phyloP scores from a whole-genome alignment of 805 yeast species.

The Candida pseudoglaebosa region DNA sequence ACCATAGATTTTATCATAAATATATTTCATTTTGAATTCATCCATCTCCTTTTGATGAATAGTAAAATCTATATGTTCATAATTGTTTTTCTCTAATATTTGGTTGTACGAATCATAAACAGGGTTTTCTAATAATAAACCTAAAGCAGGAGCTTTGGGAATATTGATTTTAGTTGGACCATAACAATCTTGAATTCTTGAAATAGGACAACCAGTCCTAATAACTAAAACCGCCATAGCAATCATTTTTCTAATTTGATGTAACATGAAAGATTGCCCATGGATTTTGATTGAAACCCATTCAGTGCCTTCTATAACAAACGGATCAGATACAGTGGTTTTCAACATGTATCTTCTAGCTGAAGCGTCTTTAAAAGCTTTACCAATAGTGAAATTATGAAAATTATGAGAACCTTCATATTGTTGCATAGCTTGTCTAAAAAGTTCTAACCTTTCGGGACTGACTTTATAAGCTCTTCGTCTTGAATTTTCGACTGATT shows the following conservation, averaged over 20 bases:
- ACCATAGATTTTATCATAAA: constrained; percentile 86
- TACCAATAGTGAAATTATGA: constrained; percentile 85
- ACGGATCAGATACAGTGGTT: constrained; percentile 79
- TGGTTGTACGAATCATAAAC: constrained; percentile 83
- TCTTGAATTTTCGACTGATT: constrained; percentile 58
- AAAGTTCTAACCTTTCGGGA: constrained; percentile 52
- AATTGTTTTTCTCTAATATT: constrained; percentile 69
- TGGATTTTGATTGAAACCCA: constrained; percentile 96
- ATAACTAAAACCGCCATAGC: constrained; percentile 88
- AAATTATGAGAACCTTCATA: constrained; percentile 90
- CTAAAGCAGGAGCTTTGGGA: constrained; percentile 97
- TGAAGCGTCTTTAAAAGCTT: constrained; percentile 76
- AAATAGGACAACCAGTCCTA: constrained; percentile 79
- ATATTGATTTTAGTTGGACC: constrained; percentile 72
- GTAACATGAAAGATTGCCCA: constrained; percentile 97
- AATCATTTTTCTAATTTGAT: constrained; percentile 97
- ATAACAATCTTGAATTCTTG: constrained; percentile 75
- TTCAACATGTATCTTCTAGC: constrained; percentile 79
- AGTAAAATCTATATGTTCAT: constrained; percentile 67
- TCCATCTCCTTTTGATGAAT: constrained; percentile 69
- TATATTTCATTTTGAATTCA: constrained; percentile 79
- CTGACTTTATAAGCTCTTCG: constrained; percentile 71
- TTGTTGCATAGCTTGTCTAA: constrained; percentile 65
- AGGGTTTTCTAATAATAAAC: constrained; percentile 84
- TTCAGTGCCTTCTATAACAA: constrained; percentile 88